A percentile compares a stretch with the other conserved stretches of the same genome.
Evolutionary conservation across 352 stramenopile genomes (phyloP).

Genomic region (Globisporangium iwayamae): DNA sequence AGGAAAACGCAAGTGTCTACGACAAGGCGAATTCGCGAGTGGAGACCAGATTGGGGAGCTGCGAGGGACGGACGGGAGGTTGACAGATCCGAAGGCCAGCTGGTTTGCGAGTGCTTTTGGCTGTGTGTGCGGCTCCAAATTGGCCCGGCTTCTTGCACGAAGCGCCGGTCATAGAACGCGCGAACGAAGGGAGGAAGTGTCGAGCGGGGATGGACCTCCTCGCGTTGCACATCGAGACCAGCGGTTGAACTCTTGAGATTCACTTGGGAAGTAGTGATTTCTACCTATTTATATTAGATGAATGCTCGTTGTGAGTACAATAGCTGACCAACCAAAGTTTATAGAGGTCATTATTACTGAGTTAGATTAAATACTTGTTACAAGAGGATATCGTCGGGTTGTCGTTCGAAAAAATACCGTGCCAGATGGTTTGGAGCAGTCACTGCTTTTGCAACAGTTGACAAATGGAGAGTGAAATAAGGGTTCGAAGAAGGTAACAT

Average conservation of each 20-base stretch:
- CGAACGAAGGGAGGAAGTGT: background rate
- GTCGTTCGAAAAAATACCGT: conserved; percentile 5
- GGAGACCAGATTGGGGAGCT: background rate
- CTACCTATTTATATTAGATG: background rate
- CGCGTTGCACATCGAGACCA: conserved; percentile 2
- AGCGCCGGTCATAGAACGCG: background rate
- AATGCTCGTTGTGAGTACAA: background rate
- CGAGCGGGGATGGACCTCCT: background rate
- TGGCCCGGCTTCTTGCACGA: background rate
- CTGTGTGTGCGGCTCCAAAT: conserved; percentile 1
- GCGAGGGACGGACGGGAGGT: background rate
- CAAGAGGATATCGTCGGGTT: background rate
- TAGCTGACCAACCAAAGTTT: background rate
- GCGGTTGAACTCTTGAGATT: conserved; percentile 3
- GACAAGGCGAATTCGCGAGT: conserved; percentile 7
- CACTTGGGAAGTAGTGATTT: background rate
- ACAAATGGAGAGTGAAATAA: background rate
- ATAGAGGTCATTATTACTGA: background rate
- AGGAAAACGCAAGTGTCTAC: background rate
- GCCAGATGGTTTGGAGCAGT: background rate
- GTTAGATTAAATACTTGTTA: no score
- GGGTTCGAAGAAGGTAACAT: background rate
- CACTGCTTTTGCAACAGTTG: background rate
- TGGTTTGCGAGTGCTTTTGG: background rate
- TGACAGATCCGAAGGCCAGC: background rate